Evolutionary conservation across 148 eudicot species (phyloP), one percentile per base, ranked within the genome.

Genomic region (Fagopyrum esculentum): DNA sequence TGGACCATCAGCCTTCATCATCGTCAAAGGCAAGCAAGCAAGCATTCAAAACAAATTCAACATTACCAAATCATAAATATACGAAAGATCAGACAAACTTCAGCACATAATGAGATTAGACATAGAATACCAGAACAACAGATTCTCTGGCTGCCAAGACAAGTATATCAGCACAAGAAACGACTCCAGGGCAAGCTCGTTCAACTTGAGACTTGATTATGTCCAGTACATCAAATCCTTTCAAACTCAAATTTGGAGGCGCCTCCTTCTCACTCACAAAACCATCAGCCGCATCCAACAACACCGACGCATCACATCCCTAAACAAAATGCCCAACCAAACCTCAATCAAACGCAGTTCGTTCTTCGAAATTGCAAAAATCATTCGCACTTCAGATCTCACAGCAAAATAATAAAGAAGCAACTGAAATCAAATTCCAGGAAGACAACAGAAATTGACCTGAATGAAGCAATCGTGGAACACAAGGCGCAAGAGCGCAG

Each of bases 141-240:
- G 86, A 79, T 60, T 88, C 91, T 81, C 91, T 73, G 43, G 89
- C 88, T 71, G 89, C 85, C 80, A 88, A 80, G 78, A 82, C 89
- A 64, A 88, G 70, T 79, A 83, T 81, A 83, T 89, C 89, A 52
- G 93, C 87, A 76, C 90, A 89, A 71, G 93, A 89, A 80, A 89
- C 93, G 29, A 82, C 69, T 80, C 91, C 87, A 2, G 91, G 91
- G 79, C 93, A 87, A 45, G 60, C 84, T 19, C 69, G 74, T 80
- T 87, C 93, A 10, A 89, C 75, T 73, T 81, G 77, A 3, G 84
- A 79, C 73, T 89, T 89, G 51, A 89, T 84, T 50, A 74, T 19
- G 69, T 87, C 89, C 19, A 89, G 71, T 12, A 80, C 30, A 74
- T 87, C 84, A 70, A 84, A 89, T 2, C 89, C 93, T 78, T 77